Conservation (phyloP, 2,329 filamentous ascomycete genomes). For the Cercospora sojina region DNA sequence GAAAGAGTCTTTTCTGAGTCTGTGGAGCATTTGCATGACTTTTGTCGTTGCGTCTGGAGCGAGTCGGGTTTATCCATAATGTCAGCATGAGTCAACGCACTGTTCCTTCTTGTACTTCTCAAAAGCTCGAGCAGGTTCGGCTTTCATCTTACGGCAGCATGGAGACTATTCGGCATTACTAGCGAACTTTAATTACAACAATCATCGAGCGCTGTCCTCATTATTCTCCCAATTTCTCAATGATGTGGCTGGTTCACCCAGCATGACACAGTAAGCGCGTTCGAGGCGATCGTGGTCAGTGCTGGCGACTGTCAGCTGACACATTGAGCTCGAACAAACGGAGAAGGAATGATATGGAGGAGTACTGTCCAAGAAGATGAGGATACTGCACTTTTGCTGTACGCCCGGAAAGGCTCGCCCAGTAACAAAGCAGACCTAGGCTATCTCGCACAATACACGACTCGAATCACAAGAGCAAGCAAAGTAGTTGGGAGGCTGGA, state of each 20-base stretch:
- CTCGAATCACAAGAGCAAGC: background rate
- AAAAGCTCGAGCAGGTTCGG: slow-evolving; percentile 1
- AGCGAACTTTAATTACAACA: background rate
- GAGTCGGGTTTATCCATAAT: background rate
- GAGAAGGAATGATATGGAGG: background rate
- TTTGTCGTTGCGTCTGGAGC: background rate
- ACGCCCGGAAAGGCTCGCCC: background rate
- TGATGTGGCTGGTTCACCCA: background rate
- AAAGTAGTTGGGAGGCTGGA: background rate
- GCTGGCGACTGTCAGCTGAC: background rate
- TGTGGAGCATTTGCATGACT: background rate
- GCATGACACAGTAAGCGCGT: background rate
- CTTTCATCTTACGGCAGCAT: background rate
- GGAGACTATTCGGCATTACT: background rate
- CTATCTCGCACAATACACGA: background rate
- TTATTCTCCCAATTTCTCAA: background rate
- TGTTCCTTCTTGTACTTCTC: background rate
- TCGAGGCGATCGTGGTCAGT: background rate
- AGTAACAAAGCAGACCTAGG: background rate
- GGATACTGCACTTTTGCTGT: background rate
- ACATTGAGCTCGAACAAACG: background rate
- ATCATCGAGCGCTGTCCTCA: background rate
- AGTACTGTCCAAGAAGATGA: background rate
- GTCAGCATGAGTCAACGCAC: background rate
- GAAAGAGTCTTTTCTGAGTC: background rate